These are phyloP conservation scores for Lophium mytilinum DNA, from an alignment of 495 filamentous ascomycete genomes.

Conservation along the genomic window DNA sequence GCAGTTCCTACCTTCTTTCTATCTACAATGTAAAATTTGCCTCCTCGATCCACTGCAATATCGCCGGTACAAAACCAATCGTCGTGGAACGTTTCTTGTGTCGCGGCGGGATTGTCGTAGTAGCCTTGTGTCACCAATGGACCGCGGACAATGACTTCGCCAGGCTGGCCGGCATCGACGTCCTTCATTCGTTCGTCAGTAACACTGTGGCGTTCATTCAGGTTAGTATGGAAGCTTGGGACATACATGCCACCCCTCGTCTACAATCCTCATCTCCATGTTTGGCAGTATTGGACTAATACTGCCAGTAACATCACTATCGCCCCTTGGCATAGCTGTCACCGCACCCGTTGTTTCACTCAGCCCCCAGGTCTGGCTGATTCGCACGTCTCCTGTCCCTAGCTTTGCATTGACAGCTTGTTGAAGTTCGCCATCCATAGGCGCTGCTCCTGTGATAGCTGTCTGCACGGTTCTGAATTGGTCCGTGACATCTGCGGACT, in stretches of 20 bases:
- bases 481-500: constrained; percentile 25
- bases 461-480: constrained; percentile 20
- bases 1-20: constrained; percentile 43
- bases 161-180: constrained; percentile 32
- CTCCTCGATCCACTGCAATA: constrained; percentile 31
- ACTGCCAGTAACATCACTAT: constrained; percentile 18
- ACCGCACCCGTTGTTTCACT: constrained; percentile 28
- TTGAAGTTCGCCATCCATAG: constrained; percentile 26
- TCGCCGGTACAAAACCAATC: constrained; percentile 17
- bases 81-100: constrained; percentile 1
- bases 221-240: too few relatives aligned
- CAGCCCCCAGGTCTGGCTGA: constrained; percentile 30
- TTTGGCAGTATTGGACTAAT: constrained; percentile 20
- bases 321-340: constrained; percentile 14
- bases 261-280: constrained; percentile 18
- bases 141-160: constrained; percentile 45
- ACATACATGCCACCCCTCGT: constrained; percentile 16
- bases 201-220: too few relatives aligned
- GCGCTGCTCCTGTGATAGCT: constrained; percentile 30
- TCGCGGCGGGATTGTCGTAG: not conserved
- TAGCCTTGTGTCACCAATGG: constrained; percentile 16
- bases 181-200: constrained; percentile 1
- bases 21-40: constrained; percentile 64
- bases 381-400: constrained; percentile 22
- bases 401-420: constrained; percentile 21